A percentile compares a stretch with the other conserved stretches of the same genome.
Evolutionary conservation across 371 early-diverging fungal genomes (phyloP).

Genomic region (Actinomucor elegans): DNA sequence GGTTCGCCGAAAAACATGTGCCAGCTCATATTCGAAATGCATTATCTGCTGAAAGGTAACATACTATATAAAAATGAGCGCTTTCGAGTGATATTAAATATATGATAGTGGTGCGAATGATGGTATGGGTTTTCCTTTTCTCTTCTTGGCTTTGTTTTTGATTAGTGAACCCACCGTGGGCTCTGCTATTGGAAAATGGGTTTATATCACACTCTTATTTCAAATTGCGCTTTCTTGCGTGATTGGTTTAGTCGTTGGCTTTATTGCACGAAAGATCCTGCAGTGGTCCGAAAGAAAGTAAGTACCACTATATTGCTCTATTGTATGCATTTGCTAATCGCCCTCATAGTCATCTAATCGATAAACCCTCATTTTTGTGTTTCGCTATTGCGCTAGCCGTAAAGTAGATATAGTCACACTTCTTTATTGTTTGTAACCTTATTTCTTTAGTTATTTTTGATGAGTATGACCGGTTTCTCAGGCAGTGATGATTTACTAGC

Average conservation of each 20-base stretch:
- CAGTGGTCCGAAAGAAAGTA: constrained; percentile 72
- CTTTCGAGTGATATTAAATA: background rate
- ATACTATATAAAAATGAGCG: background rate
- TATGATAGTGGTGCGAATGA: constrained; percentile 77
- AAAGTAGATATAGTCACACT: constrained; percentile 27
- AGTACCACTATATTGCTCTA: constrained; percentile 10
- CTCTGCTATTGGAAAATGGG: constrained; percentile 76
- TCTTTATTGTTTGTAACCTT: too few relatives aligned
- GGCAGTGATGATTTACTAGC: constrained; percentile 90
- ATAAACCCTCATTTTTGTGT: constrained; percentile 88
- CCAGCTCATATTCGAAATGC: constrained; percentile 86
- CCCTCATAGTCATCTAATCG: constrained; percentile 83
- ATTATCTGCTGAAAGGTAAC: constrained; percentile 86
- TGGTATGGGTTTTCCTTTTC: constrained; percentile 87
- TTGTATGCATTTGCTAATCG: background rate
- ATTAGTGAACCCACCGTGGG: constrained; percentile 58
- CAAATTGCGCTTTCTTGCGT: constrained; percentile 73
- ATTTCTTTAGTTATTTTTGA: constrained; percentile 71
- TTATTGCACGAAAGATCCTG: constrained; percentile 68
- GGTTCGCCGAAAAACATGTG: constrained; percentile 93
- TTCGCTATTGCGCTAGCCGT: constrained; percentile 90
- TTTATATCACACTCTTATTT: constrained; percentile 75
- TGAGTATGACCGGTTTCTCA: constrained; percentile 80
- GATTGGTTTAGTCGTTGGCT: constrained; percentile 84
- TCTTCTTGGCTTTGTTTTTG: constrained; percentile 79